Evolutionary conservation across 176 grass and related monocot genomes (phyloP).

Genomic region (Neostapfia colusana): DNA sequence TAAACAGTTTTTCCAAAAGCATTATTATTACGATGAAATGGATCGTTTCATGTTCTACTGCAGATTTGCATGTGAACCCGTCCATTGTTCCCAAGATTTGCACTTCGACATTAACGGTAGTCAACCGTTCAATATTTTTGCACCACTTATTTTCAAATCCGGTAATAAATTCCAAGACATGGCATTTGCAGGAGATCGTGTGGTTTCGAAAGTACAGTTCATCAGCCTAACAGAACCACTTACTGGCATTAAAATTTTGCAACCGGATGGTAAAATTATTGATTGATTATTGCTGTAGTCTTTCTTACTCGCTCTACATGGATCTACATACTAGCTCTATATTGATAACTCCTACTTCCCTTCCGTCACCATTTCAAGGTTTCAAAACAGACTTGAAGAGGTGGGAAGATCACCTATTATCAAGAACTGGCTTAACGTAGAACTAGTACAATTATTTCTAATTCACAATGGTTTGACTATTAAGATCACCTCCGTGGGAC

Average conservation of each 20-base stretch:
- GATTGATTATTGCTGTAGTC: neutral
- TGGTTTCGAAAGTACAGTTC: neutral
- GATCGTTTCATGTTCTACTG: no score
- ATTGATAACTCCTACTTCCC: slow-evolving; percentile 1
- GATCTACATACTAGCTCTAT: slow-evolving; percentile 2
- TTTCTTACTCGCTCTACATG: neutral
- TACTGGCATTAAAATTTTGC: neutral
- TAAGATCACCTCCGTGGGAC: slow-evolving; percentile 46
- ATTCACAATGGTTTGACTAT: neutral
- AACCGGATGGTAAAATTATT: neutral
- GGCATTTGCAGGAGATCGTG: neutral
- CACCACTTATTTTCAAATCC: neutral
- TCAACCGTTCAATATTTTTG: neutral
- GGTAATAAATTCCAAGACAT: neutral
- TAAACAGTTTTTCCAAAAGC: neutral
- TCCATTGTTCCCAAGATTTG: neutral
- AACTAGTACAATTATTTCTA: neutral
- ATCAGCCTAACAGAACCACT: neutral
- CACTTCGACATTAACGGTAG: neutral
- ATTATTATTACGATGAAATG: neutral
- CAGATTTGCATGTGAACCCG: no score
- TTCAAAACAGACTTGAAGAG: slow-evolving; percentile 35
- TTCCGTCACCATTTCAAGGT: slow-evolving; percentile 31
- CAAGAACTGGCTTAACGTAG: neutral
- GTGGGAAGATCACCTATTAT: neutral